A percentile compares a stretch with the other conserved stretches of the same genome.
These are phyloP conservation scores for Hypoxylon intermedium DNA, from an alignment of 495 filamentous ascomycete genomes.

Conservation along the genomic window DNA sequence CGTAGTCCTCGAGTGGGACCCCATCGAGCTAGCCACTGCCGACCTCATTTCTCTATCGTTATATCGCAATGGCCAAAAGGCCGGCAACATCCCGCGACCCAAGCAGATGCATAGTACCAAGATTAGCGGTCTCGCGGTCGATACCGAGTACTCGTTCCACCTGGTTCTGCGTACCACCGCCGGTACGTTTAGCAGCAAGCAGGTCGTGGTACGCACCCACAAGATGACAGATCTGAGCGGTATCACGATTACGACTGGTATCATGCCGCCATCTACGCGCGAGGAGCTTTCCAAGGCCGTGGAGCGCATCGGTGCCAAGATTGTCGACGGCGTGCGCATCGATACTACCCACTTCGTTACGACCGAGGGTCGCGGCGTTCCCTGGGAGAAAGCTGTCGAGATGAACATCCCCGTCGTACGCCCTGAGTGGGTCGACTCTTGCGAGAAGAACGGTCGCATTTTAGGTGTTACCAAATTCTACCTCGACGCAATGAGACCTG, in stretches of 20 bases:
- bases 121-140: conserved; percentile 93
- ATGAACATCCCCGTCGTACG: conserved; percentile 99
- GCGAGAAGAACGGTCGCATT: conserved; percentile 90
- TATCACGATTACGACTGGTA: conserved; percentile 92
- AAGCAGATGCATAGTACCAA: conserved; percentile 89
- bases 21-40: conserved; percentile 89
- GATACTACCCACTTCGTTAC: conserved; percentile 99
- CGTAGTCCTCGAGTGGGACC: conserved; percentile 97
- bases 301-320: conserved; percentile 88
- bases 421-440: conserved; percentile 95
- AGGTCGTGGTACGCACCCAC: conserved; percentile 86
- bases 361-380: conserved; percentile 86
- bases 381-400: conserved; percentile 95
- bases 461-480: conserved; percentile 96
- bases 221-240: conserved; percentile 98
- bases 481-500: conserved; percentile 71
- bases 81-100: conserved; percentile 88
- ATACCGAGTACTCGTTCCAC: conserved; percentile 95
- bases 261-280: conserved; percentile 75
- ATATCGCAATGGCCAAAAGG: conserved; percentile 95
- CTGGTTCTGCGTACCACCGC: conserved; percentile 88
- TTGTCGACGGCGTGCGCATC: conserved; percentile 89
- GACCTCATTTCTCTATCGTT: conserved; percentile 86
- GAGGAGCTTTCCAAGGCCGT: conserved; percentile 77
- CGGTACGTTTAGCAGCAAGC: conserved; percentile 84